Conservation (phyloP, 805 yeast genomes). For the Zygoascus bituminiphila region DNA sequence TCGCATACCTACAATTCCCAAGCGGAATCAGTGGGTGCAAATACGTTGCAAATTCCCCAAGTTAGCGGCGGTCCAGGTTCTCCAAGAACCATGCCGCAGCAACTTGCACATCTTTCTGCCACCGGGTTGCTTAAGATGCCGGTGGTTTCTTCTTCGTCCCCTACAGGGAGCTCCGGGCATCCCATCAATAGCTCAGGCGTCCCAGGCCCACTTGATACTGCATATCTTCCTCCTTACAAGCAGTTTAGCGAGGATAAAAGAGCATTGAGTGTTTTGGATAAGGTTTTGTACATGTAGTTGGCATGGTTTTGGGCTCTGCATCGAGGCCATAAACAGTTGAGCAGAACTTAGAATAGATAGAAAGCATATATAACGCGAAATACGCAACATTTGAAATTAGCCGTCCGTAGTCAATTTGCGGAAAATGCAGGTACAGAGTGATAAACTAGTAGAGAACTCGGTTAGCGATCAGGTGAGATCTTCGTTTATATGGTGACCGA, state of each 20-base stretch:
- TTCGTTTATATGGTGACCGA: no score
- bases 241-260: constrained; percentile 12
- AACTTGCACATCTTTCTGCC: neutral
- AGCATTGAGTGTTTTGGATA: constrained; percentile 14
- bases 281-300: constrained; percentile 11
- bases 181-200: neutral
- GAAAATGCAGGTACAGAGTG: no score
- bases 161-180: neutral
- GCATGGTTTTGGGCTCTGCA: no score
- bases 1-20: no score
- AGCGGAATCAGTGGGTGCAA: no score
- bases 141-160: neutral
- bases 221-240: neutral
- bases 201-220: neutral
- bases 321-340: no score
- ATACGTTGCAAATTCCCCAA: neutral
- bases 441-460: no score
- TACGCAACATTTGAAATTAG: no score
- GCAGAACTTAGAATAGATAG: no score
- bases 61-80: neutral
- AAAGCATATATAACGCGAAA: no score
- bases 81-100: neutral
- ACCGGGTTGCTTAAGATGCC: neutral
- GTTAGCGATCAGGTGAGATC: no score
- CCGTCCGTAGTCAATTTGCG: no score